Base-by-base conservation (phyloP, 495 filamentous ascomycete species). In the Aspergillus cavernicola region DNA sequence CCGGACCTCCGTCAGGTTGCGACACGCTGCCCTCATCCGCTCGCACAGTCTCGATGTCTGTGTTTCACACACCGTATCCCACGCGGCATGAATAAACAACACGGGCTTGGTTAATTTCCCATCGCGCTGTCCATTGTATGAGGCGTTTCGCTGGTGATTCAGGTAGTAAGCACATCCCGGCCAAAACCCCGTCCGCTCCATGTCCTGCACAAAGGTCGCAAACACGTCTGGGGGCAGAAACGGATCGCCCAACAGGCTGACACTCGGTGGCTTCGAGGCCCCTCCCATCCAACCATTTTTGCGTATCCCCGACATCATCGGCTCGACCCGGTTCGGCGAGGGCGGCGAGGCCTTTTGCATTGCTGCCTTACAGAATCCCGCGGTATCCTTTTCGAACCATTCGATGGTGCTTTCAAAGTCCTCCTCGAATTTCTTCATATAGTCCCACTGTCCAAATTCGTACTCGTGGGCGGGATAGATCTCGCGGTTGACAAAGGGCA, bases 391-490 rank as follows among this genome's bases (percentile, higher is more conserved):
- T 19, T 50, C 46, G 22, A 50, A 50, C 31, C 46, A 37, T 22
- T 23, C 31, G 12, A 50, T 15, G 11, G 15, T 22, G 1, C 24
- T 38, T 11, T 50, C 46, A 12, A 50, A 50, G 20, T 50, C 46
- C 31, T 50, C 46, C 33, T 50, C 29, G 32, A 36, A 50, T 10
- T 20, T 10, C 32, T 38, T 50, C 31, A 50, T 50, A 33, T 50
- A 50, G 15, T 50, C 46, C 46, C 46, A 50, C 33, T 50, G 46
- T 3, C 46, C 46, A 16, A 50, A 50, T 20, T 50, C 46, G 15
- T 38, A 50, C 23, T 50, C n/a, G 6, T 50, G 29, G 3, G 11
- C 46, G 9, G 46, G 46, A 24, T 50, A 50, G 6, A 50, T 2
- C 16, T 37, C 32, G 4, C 46, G 15, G 15, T 50, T 38, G 7